Evolutionary conservation across 2,329 filamentous ascomycete genomes (phyloP).

Genomic region (Blastomyces parvus): DNA sequence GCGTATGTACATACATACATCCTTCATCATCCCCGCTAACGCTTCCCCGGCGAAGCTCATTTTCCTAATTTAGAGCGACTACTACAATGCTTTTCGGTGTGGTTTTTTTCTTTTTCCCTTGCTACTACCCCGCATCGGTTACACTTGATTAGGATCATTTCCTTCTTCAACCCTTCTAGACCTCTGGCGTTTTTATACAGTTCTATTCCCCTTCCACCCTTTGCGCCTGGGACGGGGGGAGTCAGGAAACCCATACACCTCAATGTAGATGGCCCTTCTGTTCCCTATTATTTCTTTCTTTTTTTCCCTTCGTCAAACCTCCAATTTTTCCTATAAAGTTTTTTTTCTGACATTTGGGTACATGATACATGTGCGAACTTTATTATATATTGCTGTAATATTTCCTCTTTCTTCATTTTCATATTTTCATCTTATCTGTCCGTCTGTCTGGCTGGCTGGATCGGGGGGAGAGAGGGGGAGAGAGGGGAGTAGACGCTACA

Average conservation of each 20-base stretch:
- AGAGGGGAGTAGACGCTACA: not conserved
- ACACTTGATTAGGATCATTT: not conserved
- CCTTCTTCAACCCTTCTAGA: not conserved
- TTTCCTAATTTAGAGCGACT: not conserved
- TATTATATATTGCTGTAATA: not conserved
- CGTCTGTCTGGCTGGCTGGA: not conserved
- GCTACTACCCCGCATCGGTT: not conserved
- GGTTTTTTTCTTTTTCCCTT: too few relatives aligned
- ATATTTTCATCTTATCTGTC: slow-evolving; percentile 13
- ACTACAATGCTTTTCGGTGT: not conserved
- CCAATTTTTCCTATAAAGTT: too few relatives aligned
- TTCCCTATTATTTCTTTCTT: slow-evolving; percentile 5
- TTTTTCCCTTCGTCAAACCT: not conserved
- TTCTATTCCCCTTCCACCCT: not conserved
- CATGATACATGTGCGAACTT: not conserved
- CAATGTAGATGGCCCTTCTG: not conserved
- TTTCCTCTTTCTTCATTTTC: slow-evolving; percentile 9
- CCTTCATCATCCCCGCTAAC: not conserved
- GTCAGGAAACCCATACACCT: not conserved
- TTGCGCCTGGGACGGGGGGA: not conserved
- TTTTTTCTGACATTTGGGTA: not conserved
- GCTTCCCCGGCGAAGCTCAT: not conserved
- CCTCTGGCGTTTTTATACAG: slow-evolving; percentile 1
- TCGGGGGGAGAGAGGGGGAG: not conserved
- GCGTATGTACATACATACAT: too few relatives aligned